These are phyloP conservation scores for Ascochyta lentis DNA, from an alignment of 2,329 filamentous ascomycete genomes.

Conservation along the genomic window DNA sequence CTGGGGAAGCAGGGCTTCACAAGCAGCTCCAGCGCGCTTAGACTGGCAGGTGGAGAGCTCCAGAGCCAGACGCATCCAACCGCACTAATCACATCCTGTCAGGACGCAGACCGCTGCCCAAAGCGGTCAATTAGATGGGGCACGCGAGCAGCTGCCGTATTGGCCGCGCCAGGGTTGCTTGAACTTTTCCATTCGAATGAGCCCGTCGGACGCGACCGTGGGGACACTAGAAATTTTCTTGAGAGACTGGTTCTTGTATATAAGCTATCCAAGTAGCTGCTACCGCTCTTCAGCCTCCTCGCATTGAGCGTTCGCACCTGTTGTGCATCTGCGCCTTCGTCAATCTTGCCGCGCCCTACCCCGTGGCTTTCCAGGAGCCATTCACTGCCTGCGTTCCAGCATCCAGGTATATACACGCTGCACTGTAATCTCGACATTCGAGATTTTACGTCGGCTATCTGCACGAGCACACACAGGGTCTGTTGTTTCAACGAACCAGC, in stretches of 20 bases:
- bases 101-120: conserved; percentile 9
- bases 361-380: conserved; percentile 1
- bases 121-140: conserved; percentile 7
- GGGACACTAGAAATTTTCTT: conserved; percentile 33
- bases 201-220: conserved; percentile 27
- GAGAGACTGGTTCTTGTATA: conserved; percentile 23
- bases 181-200: conserved; percentile 15
- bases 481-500: conserved; percentile 11
- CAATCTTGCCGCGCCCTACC: conserved; percentile 1
- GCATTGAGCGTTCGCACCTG: conserved; percentile 13
- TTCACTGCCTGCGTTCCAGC: not conserved
- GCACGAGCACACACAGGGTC: conserved; percentile 5
- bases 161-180: conserved; percentile 9
- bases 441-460: conserved; percentile 1
- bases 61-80: conserved; percentile 6
- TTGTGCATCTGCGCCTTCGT: conserved; percentile 12
- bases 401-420: conserved; percentile 5
- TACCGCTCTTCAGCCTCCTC: conserved; percentile 8
- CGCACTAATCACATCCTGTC: conserved; percentile 3
- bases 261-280: conserved; percentile 16
- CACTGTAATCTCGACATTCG: conserved; percentile 5
- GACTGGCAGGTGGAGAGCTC: conserved; percentile 6
- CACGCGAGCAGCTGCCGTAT: conserved; percentile 15
- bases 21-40: not conserved
- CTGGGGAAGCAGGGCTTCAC: conserved; percentile 17